Conservation (phyloP, 805 yeast genomes). For the Lipomyces spencermartinsiae region DNA sequence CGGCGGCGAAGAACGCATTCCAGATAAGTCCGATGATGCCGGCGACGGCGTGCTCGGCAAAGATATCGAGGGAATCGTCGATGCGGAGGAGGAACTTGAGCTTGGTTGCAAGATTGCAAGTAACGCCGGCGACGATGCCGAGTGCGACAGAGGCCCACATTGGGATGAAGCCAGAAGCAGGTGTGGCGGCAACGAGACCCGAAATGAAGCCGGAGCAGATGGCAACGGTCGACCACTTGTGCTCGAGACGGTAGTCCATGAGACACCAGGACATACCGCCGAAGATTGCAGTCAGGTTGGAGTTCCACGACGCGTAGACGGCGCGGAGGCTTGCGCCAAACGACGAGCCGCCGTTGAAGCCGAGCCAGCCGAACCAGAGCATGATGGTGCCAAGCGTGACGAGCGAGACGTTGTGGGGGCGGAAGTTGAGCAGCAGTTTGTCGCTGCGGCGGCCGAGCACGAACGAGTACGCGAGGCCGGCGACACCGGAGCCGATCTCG, state of each 20-base stretch:
- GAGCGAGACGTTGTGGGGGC: constrained; percentile 94
- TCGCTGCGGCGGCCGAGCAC: constrained; percentile 71
- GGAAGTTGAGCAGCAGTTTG: constrained; percentile 60
- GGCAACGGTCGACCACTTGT: constrained; percentile 94
- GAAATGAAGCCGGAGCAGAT: constrained; percentile 94
- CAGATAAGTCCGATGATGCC: constrained; percentile 90
- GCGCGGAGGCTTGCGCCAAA: constrained; percentile 82
- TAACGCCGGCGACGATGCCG: constrained; percentile 79
- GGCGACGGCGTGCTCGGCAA: constrained; percentile 99
- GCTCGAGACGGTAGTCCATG: constrained; percentile 84
- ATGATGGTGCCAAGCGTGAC: constrained; percentile 86
- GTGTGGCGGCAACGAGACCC: constrained; percentile 97
- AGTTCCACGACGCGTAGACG: constrained; percentile 88
- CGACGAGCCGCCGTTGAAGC: constrained; percentile 92
- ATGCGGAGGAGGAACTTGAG: constrained; percentile 79
- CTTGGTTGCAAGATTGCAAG: constrained; percentile 90
- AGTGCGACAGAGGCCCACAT: constrained; percentile 88
- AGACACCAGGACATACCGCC: constrained; percentile 94
- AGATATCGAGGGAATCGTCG: constrained; percentile 91
- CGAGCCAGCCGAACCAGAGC: constrained; percentile 95
- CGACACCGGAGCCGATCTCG: constrained; percentile 88
- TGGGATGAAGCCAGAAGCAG: constrained; percentile 89
- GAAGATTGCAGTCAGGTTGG: constrained; percentile 85
- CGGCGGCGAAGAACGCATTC: constrained; percentile 85
- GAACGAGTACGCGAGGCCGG: constrained; percentile 85